Conservation (phyloP, 2,329 filamentous ascomycete genomes). For the Claviceps maximensis region DNA sequence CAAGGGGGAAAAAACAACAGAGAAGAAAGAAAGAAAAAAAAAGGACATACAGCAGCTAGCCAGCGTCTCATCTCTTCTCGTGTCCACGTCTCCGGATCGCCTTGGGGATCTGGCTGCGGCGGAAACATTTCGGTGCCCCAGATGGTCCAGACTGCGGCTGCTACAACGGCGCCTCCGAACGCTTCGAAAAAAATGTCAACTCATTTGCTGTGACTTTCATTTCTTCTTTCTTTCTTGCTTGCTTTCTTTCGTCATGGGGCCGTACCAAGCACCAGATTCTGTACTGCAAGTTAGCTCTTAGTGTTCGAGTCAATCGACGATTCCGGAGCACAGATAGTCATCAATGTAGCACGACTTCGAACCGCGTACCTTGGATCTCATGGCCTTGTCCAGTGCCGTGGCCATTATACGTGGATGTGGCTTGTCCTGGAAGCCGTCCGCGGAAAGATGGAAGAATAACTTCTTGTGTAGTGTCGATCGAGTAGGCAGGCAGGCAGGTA, state of each 20-base stretch:
- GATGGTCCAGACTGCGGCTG: conserved; percentile 70
- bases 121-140: conserved; percentile 83
- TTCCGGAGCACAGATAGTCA: not conserved
- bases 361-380: conserved; percentile 51
- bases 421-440: not conserved
- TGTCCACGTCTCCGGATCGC: conserved; percentile 61
- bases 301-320: not conserved
- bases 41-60: conserved; percentile 57
- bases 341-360: not conserved
- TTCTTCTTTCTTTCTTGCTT: not conserved
- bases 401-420: conserved; percentile 37
- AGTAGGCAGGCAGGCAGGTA: too few relatives aligned
- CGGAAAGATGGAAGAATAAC: too few relatives aligned
- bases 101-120: conserved; percentile 58
- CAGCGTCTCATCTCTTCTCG: conserved; percentile 67
- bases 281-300: not conserved
- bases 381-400: conserved; percentile 52
- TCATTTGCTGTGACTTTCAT: not conserved
- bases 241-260: not conserved
- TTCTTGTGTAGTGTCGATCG: too few relatives aligned
- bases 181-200: conserved; percentile 30
- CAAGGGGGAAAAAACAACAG: not conserved
- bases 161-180: conserved; percentile 71
- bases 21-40: conserved; percentile 8
- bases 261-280: conserved; percentile 60